phyloP scores from a whole-genome alignment of 73 alveolate genomes.

The Loxodes magnus region DNA sequence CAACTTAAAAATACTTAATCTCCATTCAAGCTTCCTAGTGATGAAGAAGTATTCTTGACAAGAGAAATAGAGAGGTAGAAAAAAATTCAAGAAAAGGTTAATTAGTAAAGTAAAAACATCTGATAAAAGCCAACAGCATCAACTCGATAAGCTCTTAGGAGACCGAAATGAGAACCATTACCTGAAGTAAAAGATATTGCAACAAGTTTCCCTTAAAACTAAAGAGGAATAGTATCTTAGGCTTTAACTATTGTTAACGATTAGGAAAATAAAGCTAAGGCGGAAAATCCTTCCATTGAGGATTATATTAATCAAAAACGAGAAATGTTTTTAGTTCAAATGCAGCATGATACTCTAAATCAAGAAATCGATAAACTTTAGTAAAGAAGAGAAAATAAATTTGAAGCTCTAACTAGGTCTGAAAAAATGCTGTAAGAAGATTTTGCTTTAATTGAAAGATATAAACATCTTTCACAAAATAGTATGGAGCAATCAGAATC shows the following conservation, averaged over 20 bases:
- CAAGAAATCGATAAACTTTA: conserved; percentile 38
- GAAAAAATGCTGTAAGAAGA: conserved; percentile 9
- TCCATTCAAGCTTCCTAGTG: conserved; percentile 40
- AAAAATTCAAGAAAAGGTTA: conserved; percentile 43
- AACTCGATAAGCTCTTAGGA: conserved; percentile 27
- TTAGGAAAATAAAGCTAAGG: not conserved
- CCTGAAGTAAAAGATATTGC: no score
- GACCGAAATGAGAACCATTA: no score
- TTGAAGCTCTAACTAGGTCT: conserved; percentile 21
- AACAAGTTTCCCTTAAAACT: no score
- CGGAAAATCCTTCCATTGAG: conserved; percentile 24
- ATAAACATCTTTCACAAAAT: no score
- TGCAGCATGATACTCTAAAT: conserved; percentile 34
- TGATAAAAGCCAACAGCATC: conserved; percentile 65
- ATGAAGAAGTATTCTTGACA: conserved; percentile 47
- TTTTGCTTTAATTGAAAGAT: no score
- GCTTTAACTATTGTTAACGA: no score
- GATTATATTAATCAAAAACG: conserved; percentile 49
- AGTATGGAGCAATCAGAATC: no score
- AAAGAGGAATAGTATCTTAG: no score
- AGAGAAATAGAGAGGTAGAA: conserved; percentile 45
- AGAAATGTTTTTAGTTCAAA: conserved; percentile 49
- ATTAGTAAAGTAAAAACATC: conserved; percentile 32
- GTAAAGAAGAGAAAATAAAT: conserved; percentile 25
- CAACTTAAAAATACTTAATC: no score